Conservation (phyloP, 148 eudicot genomes). For the Arctostaphylos glauca region DNA sequence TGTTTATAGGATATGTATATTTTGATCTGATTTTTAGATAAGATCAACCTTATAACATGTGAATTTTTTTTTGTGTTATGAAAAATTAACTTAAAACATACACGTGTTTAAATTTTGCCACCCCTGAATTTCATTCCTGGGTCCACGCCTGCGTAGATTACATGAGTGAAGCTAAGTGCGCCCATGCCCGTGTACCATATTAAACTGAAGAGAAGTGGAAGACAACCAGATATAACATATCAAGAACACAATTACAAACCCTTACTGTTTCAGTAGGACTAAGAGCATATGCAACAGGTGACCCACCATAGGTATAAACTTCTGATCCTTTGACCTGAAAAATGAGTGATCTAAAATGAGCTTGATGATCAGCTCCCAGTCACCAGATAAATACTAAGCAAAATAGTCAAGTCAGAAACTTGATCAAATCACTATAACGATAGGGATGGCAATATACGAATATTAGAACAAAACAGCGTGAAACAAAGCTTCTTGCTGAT, state of each 20-base stretch:
- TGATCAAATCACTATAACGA: not conserved
- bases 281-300: constrained; percentile 79
- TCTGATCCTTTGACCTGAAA: constrained; percentile 90
- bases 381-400: not conserved
- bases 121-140: too few relatives aligned
- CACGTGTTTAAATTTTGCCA: too few relatives aligned
- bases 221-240: not conserved
- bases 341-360: not conserved
- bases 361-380: not conserved
- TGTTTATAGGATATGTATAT: too few relatives aligned
- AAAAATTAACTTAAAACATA: too few relatives aligned
- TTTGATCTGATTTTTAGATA: too few relatives aligned
- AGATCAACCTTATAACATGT: too few relatives aligned
- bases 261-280: constrained; percentile 84
- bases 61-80: too few relatives aligned
- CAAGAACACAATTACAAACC: constrained; percentile 1
- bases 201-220: constrained; percentile 3
- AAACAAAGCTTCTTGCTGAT: not conserved
- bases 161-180: not conserved
- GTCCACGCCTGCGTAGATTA: too few relatives aligned
- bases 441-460: not conserved
- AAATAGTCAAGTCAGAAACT: not conserved
- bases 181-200: not conserved
- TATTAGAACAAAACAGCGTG: not conserved
- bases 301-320: constrained; percentile 54